Evolutionary conservation across 2,329 filamentous ascomycete species (phyloP).

Genomic region (Hymenoscyphus scutula): DNA sequence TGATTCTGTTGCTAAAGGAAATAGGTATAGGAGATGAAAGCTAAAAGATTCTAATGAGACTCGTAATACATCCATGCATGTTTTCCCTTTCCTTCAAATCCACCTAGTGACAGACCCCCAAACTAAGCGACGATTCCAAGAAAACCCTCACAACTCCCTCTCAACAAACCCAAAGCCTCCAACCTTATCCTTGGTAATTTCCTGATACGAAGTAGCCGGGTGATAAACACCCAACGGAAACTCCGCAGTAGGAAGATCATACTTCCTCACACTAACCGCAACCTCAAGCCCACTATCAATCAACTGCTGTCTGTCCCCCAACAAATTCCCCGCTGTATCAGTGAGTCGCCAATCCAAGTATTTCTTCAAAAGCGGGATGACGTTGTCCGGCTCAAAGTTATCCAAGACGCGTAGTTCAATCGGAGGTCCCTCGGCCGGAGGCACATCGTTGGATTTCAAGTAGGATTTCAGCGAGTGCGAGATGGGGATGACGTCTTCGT

Average conservation of each 20-base stretch:
- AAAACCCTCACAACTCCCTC: constrained; percentile 4
- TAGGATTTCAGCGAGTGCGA: not conserved
- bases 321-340: not conserved
- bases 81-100: too few species aligned
- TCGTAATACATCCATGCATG: too few species aligned
- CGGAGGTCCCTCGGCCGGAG: not conserved
- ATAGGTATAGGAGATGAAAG: too few species aligned
- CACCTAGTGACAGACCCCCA: too few species aligned
- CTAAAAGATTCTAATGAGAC: too few species aligned
- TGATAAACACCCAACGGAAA: not conserved
- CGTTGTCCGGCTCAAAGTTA: not conserved
- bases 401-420: not conserved
- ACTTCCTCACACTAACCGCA: not conserved
- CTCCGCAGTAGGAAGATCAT: not conserved
- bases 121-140: too few species aligned
- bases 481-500: not conserved
- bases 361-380: not conserved
- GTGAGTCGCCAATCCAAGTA: not conserved
- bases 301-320: not conserved
- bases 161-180: not conserved
- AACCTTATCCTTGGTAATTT: not conserved
- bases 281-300: not conserved
- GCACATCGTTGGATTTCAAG: not conserved
- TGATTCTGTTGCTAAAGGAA: too few species aligned
- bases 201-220: not conserved